Evolutionary conservation across 345 rosid species (phyloP).

Genomic region (Brassica juncea): DNA sequence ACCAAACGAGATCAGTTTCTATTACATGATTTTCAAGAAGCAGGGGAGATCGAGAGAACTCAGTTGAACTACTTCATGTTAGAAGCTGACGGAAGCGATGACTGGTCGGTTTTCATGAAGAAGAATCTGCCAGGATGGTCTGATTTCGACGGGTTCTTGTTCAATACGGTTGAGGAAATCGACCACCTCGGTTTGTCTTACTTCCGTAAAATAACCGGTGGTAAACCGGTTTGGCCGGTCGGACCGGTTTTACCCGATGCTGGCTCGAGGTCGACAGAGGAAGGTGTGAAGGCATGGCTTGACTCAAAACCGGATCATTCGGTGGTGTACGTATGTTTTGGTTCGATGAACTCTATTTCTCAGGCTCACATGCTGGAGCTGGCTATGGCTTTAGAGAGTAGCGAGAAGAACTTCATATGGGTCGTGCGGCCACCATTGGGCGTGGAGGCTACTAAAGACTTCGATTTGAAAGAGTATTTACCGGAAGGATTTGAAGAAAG

Average conservation of each 20-base stretch:
- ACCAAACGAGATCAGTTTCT: slow-evolving; percentile 42
- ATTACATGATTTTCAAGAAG: slow-evolving; percentile 59
- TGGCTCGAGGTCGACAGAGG: slow-evolving; percentile 21
- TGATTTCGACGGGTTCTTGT: slow-evolving; percentile 53
- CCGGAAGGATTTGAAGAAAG: slow-evolving; percentile 59
- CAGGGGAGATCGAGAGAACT: slow-evolving; percentile 46
- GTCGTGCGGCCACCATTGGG: slow-evolving; percentile 75
- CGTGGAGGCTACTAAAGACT: slow-evolving; percentile 52
- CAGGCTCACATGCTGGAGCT: slow-evolving; percentile 59
- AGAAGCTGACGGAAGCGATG: slow-evolving; percentile 55
- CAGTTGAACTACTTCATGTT: slow-evolving; percentile 49
- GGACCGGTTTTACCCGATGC: slow-evolving; percentile 55
- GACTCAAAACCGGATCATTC: slow-evolving; percentile 59
- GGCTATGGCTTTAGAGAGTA: slow-evolving; percentile 58
- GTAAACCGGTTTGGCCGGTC: slow-evolving; percentile 52
- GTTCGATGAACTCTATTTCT: slow-evolving; percentile 63
- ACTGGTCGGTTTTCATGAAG: slow-evolving; percentile 52
- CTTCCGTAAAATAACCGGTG: slow-evolving; percentile 47
- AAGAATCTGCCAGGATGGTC: slow-evolving; percentile 49
- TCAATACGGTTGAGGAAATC: slow-evolving; percentile 65
- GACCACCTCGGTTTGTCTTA: slow-evolving; percentile 55
- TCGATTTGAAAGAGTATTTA: slow-evolving; percentile 49
- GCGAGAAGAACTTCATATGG: slow-evolving; percentile 68
- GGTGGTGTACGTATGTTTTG: slow-evolving; percentile 66
- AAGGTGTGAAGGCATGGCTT: slow-evolving; percentile 52